Percentiles rank a stretch among this genome's conserved stretches.
phyloP scores from a whole-genome alignment of 1,139 yeast species.

The Spathaspora sp. region DNA sequence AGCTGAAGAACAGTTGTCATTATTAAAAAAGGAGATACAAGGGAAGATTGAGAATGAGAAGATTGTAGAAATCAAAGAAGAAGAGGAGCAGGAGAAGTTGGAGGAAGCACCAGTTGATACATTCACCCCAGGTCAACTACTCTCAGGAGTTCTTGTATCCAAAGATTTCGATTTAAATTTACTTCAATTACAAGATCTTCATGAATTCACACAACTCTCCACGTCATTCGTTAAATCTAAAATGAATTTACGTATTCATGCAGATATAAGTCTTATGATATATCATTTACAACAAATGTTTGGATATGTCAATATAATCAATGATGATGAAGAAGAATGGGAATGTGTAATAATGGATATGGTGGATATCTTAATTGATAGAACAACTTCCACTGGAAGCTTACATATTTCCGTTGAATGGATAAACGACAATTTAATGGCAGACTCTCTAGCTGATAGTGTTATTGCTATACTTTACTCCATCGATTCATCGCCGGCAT shows the following conservation, averaged over 20 bases:
- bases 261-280: slow-evolving; percentile 73
- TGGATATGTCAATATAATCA: slow-evolving; percentile 72
- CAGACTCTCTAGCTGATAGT: slow-evolving; percentile 93
- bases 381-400: slow-evolving; percentile 33
- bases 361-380: slow-evolving; percentile 49
- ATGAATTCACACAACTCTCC: slow-evolving; percentile 84
- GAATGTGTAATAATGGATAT: slow-evolving; percentile 49
- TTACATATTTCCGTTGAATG: slow-evolving; percentile 71
- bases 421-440: slow-evolving; percentile 80
- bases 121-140: slow-evolving; percentile 39
- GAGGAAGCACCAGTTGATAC: slow-evolving; percentile 9
- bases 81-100: slow-evolving; percentile 17
- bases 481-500: slow-evolving; percentile 93
- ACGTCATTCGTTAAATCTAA: slow-evolving; percentile 84
- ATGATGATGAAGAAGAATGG: slow-evolving; percentile 59
- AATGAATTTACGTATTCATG: slow-evolving; percentile 74
- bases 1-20: slow-evolving; percentile 52
- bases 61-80: slow-evolving; percentile 18
- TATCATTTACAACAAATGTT: slow-evolving; percentile 97
- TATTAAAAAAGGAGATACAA: slow-evolving; percentile 33
- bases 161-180: slow-evolving; percentile 86
- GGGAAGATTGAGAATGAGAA: slow-evolving; percentile 18
- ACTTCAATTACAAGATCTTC: slow-evolving; percentile 79
- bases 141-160: slow-evolving; percentile 89
- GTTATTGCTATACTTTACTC: slow-evolving; percentile 86